Evolutionary conservation across 768 basidiomycete genomes (phyloP).

Genomic region (Russula compacta): DNA sequence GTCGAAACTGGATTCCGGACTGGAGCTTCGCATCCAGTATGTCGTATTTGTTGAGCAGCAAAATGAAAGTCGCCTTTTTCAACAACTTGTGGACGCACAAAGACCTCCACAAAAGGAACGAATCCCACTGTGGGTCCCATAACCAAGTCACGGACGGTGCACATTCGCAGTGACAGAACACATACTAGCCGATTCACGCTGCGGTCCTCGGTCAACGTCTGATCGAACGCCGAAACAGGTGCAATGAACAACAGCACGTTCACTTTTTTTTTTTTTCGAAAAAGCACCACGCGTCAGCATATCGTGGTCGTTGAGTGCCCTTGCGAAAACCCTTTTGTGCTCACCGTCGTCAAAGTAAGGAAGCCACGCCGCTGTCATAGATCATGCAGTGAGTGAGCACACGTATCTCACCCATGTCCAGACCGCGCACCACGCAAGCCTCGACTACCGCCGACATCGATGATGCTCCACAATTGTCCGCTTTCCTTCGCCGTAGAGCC

Average conservation of each 20-base stretch:
- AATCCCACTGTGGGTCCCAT: conserved; percentile 36
- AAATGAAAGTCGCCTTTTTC: conserved; percentile 42
- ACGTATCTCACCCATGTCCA: neutral
- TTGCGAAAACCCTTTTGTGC: conserved; percentile 3
- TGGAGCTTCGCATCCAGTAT: conserved; percentile 46
- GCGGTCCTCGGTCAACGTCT: conserved; percentile 50
- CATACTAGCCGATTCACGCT: conserved; percentile 51
- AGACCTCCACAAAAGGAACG: conserved; percentile 48
- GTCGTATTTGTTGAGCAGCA: conserved; percentile 58
- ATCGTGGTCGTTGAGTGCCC: neutral
- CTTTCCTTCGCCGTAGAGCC: conserved; percentile 17
- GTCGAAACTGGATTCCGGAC: conserved; percentile 42
- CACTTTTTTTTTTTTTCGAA: conserved; percentile 28
- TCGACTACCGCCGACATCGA: conserved; percentile 56
- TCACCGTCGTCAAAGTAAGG: conserved; percentile 62
- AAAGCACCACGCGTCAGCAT: neutral
- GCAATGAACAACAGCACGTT: conserved; percentile 60
- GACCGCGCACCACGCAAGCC: conserved; percentile 41
- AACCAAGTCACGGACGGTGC: neutral
- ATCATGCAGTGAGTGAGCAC: neutral
- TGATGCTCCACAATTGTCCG: conserved; percentile 49
- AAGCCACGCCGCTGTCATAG: conserved; percentile 46
- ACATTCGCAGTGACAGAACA: neutral
- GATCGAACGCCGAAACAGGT: conserved; percentile 56
- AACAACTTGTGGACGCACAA: conserved; percentile 53